Evolutionary conservation across 192 early-diverging fungal genomes (phyloP), one percentile per base, ranked within the genome.

Genomic region (Piromyces sp.): DNA sequence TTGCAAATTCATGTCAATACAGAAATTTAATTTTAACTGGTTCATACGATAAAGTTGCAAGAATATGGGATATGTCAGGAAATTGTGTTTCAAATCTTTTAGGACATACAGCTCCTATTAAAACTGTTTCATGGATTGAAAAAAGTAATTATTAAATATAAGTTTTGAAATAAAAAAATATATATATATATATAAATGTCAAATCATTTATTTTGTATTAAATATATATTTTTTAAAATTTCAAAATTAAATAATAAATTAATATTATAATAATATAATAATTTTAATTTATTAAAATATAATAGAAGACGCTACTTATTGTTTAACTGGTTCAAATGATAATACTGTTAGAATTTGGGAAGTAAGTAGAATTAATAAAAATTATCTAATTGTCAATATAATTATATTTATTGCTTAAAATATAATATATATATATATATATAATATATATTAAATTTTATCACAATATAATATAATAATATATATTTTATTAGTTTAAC

Each of bases 1-100:
- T n/a, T n/a, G n/a, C n/a, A n/a, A n/a, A n/a, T n/a, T n/a, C n/a
- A n/a, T n/a, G n/a, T n/a, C n/a, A n/a, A n/a, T 40, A 68, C 9
- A 68, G 51, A n/a, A 68, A 68, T 68, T 68, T 68, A n/a, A 79
- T 95, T 82, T 87, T 94, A 81, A 94, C 94, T 22, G 93, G 94
- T 30, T 94, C 94, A 26, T 96, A 94, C 84, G 96, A 98, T 85
- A 92, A 92, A 80, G 86, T 90, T 36, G 93, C 94, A 51, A 90
- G 95, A 29, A 84, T 98, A 80, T 96, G 95, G 95, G 93, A 94
- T 82, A 87, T 88, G 80, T 91, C 92, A 38, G 91, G 91, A 84
- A 79, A 30, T 29, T 84, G 83, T 40, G 40, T 82, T 51, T 84
- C 80, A 0, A 82, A 81, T 78, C 86, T 94, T 84, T 84, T 86